Evolutionary conservation across 768 basidiomycete species (phyloP).

Genomic region (Hypsizygus marmoreus): DNA sequence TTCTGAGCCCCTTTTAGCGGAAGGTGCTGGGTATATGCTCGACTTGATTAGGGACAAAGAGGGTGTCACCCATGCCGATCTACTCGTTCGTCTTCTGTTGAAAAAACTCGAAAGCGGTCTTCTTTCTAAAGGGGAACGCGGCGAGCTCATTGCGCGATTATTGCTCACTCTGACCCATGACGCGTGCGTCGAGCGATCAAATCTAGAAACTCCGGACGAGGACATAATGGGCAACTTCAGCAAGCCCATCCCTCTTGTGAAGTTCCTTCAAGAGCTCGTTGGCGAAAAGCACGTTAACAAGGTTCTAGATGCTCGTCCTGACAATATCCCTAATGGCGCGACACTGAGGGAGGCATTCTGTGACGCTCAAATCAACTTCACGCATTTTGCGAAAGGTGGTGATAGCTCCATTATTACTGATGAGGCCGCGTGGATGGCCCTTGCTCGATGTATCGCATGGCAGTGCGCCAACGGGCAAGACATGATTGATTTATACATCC

Average conservation of each 20-base stretch:
- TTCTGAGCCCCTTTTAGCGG: constrained; percentile 4
- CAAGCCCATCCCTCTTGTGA: neutral
- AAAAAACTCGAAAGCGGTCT: too few species aligned
- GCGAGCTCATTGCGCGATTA: constrained; percentile 5
- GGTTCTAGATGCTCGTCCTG: neutral
- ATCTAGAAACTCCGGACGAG: too few species aligned
- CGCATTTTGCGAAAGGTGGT: constrained; percentile 2
- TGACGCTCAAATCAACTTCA: constrained; percentile 1
- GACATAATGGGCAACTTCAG: too few species aligned
- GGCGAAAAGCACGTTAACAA: neutral
- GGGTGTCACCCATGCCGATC: neutral
- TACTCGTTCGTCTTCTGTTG: neutral
- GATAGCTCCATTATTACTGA: constrained; percentile 2
- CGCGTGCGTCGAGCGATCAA: too few species aligned
- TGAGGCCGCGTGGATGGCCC: neutral
- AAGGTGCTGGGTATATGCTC: constrained; percentile 1
- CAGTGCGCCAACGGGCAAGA: too few species aligned
- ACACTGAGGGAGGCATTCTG: constrained; percentile 1
- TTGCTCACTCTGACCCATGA: constrained; percentile 5
- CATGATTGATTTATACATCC: constrained; percentile 6
- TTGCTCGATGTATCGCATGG: neutral
- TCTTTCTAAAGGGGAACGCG: neutral
- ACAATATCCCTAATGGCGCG: neutral
- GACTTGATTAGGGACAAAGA: neutral
- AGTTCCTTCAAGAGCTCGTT: neutral